These are phyloP conservation scores for Backusella liffmaniae DNA, from an alignment of 192 early-diverging fungal genomes.

Conservation along the genomic window DNA sequence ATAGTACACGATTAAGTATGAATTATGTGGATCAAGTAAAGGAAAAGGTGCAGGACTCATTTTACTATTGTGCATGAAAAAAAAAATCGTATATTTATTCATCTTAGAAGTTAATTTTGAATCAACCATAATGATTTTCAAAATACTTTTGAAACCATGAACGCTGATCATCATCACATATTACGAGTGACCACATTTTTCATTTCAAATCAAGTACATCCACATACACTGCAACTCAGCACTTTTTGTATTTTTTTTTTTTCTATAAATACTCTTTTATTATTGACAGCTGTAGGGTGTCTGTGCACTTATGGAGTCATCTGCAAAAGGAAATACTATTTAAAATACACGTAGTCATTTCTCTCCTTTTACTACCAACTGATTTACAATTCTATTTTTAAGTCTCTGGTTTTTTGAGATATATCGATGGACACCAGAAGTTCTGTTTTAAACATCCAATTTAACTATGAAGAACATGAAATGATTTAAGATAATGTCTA, in stretches of 20 bases:
- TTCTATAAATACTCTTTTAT: not conserved
- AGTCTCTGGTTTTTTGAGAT: not conserved
- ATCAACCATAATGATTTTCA: not conserved
- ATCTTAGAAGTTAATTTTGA: not conserved
- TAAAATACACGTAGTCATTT: not conserved
- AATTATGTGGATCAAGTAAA: not conserved
- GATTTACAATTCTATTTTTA: not conserved
- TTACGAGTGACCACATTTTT: slow-evolving; percentile 4
- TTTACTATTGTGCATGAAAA: not conserved
- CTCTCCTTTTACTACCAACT: not conserved
- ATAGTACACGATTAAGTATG: not conserved
- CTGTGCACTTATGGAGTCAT: not conserved
- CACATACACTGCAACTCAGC: not conserved
- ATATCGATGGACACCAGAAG: not conserved
- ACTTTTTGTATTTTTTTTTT: not conserved
- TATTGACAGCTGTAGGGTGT: not conserved
- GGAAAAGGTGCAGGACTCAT: not conserved
- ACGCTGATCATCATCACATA: not conserved
- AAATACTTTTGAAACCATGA: not conserved
- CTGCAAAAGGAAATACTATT: not conserved
- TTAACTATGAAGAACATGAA: not conserved
- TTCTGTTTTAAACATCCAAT: not conserved
- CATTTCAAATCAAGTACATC: not conserved
- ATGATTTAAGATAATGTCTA: not conserved
- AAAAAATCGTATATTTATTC: not conserved